Base-by-base conservation (phyloP, 2,329 filamentous ascomycete species). In the Dothiorella sarmentorum region DNA sequence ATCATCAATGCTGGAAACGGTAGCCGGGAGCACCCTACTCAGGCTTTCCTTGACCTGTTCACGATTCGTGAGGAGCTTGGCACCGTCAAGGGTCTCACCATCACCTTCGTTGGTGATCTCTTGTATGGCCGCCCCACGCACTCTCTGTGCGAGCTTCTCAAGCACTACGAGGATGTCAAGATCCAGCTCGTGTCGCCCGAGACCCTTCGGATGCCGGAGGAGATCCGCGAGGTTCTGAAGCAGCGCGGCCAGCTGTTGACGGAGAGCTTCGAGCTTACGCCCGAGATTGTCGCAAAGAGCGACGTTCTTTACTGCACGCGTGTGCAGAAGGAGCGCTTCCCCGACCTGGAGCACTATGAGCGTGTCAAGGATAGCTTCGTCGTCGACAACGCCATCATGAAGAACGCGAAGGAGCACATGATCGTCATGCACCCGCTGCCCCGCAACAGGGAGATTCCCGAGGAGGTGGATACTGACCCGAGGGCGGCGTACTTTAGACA, bases 1-100 rank as follows among this genome's bases (percentile, higher is more conserved):
- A 86, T 99, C 69, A 93, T 99, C 81, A 99, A 99, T 72, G 94
- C 91, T 64, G 94, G 94, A 52, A 99, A 99, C 72, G 94, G 94
- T 63, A 91, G 89, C 76, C 87, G 90, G 67, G 94, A 99, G 78
- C 94, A 99, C 76, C 94, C 94, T 0, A 99, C 94, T 0, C 94
- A 99, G 76, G 94, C 94, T 0, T 94, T 99, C 82, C 81, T 99
- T 20, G 94, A 99, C 69, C 87, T 99, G 60, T 99, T 97, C 80
- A 97, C 94, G 57, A 99, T 99, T 70, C 90, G 94, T 65, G 94
- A 99, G 76, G 94, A 99, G 75, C 82, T 97, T 7, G 94, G 94
- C 63, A 97, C 92, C 0, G 93, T 97, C 59, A 92, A 93, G 70
- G 93, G 93, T 55, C 81, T 99, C 63, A 97, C 91, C 43, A 95